These are phyloP conservation scores for Mucor circinelloides DNA, from an alignment of 371 early-diverging fungal genomes.

Conservation along the genomic window DNA sequence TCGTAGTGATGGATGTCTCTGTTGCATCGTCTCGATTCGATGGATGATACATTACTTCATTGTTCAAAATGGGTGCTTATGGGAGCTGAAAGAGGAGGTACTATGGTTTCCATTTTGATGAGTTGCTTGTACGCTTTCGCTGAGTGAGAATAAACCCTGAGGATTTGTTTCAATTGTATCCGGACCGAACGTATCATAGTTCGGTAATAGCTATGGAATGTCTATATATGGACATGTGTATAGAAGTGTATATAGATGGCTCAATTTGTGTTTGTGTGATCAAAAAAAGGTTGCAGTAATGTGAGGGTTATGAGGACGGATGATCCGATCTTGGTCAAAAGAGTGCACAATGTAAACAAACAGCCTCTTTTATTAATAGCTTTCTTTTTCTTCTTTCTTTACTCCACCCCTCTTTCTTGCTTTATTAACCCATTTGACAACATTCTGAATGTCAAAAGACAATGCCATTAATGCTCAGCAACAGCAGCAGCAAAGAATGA, in stretches of 20 bases:
- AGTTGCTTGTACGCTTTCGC: conserved; percentile 12
- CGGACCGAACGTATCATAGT: background rate
- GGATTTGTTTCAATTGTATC: background rate
- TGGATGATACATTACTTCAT: conserved; percentile 35
- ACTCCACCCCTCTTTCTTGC: background rate
- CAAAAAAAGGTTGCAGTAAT: background rate
- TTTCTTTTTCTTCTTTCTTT: background rate
- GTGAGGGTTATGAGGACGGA: background rate
- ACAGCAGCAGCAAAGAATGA: conserved; percentile 1
- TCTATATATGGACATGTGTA: background rate
- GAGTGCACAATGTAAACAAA: conserved; percentile 3
- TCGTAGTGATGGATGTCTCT: conserved; percentile 1
- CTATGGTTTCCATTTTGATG: conserved; percentile 5
- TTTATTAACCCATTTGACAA: background rate
- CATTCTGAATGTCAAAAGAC: conserved; percentile 1
- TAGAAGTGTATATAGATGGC: background rate
- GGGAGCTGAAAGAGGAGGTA: conserved; percentile 39
- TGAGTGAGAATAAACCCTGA: conserved; percentile 1
- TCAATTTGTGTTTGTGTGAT: background rate
- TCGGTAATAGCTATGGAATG: background rate
- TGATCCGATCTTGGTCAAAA: conserved; percentile 3
- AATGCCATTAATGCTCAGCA: background rate
- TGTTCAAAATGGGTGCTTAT: conserved; percentile 38
- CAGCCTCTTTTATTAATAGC: background rate
- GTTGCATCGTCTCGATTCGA: background rate